phyloP scores from a whole-genome alignment of 768 basidiomycete genomes.

The Phanerochaete sordida region DNA sequence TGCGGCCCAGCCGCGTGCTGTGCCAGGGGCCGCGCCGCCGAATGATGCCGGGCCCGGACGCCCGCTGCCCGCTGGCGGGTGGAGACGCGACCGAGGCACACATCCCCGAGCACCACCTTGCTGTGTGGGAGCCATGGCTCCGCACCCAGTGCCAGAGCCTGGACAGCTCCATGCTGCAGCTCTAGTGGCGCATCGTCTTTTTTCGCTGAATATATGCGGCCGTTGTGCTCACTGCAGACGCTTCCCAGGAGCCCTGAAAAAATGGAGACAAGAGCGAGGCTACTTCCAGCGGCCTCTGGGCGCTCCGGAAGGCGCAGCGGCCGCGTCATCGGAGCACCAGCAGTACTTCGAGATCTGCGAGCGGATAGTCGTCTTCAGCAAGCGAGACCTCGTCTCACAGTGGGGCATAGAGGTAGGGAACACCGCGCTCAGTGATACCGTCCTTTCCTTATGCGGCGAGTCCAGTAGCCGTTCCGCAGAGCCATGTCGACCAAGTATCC shows the following conservation, averaged over 20 bases:
- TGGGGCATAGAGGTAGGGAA: constrained; percentile 80
- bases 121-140: too few species aligned
- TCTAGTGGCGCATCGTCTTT: too few species aligned
- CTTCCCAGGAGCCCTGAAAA: constrained; percentile 52
- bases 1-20: not conserved
- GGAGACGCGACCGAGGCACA: too few species aligned
- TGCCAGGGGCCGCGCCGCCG: too few species aligned
- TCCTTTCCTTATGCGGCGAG: constrained; percentile 1
- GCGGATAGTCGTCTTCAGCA: constrained; percentile 88
- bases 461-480: constrained; percentile 61
- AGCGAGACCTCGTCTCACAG: constrained; percentile 85
- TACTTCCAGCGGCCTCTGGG: constrained; percentile 20
- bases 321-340: constrained; percentile 4
- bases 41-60: too few species aligned
- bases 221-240: not conserved
- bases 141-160: too few species aligned
- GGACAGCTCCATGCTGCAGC: too few species aligned
- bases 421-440: not conserved
- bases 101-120: too few species aligned
- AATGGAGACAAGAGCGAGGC: constrained; percentile 70
- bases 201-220: too few species aligned
- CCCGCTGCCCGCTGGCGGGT: too few species aligned
- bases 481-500: constrained; percentile 73
- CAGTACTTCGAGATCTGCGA: constrained; percentile 49
- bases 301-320: not conserved